A percentile compares a stretch with the other conserved stretches of the same genome.
Evolutionary conservation across 2,329 filamentous ascomycete species (phyloP).

Genomic region (Fusarium nanum): DNA sequence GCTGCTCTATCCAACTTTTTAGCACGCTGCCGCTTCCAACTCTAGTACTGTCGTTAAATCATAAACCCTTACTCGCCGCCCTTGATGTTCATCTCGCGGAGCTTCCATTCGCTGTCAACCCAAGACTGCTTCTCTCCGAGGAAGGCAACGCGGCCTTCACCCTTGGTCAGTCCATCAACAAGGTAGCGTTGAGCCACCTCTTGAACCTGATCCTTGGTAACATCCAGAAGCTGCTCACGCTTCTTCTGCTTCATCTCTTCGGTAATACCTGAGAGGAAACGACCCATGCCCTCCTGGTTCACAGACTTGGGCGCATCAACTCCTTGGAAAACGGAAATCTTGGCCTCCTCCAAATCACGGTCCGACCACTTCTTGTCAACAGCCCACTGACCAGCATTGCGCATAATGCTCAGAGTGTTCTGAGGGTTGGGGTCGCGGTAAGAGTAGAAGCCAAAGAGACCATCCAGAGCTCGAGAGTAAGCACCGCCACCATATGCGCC

Average conservation of each 20-base stretch:
- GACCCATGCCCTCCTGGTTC: constrained; percentile 85
- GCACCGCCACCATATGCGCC: constrained; percentile 96
- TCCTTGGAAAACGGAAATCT: constrained; percentile 91
- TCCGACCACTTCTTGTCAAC: constrained; percentile 83
- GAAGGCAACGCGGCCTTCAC: constrained; percentile 74
- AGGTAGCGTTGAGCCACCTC: constrained; percentile 85
- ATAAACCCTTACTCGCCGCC: constrained; percentile 51
- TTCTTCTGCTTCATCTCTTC: constrained; percentile 89
- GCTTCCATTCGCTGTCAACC: constrained; percentile 78
- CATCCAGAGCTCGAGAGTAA: constrained; percentile 81
- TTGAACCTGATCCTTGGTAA: constrained; percentile 82
- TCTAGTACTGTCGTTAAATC: constrained; percentile 25
- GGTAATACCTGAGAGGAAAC: constrained; percentile 86
- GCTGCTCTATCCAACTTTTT: constrained; percentile 24
- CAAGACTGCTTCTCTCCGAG: constrained; percentile 87
- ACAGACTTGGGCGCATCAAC: constrained; percentile 91
- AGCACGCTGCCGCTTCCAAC: constrained; percentile 15
- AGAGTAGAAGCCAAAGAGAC: constrained; percentile 93
- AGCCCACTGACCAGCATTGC: constrained; percentile 84
- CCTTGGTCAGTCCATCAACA: constrained; percentile 71
- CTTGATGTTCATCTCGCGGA: constrained; percentile 78
- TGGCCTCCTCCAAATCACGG: constrained; percentile 92
- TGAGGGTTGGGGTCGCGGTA: constrained; percentile 96
- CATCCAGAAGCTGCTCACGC: constrained; percentile 87
- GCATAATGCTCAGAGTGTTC: constrained; percentile 88